phyloP scores from a whole-genome alignment of 768 basidiomycete genomes.

The Russula sp. region DNA sequence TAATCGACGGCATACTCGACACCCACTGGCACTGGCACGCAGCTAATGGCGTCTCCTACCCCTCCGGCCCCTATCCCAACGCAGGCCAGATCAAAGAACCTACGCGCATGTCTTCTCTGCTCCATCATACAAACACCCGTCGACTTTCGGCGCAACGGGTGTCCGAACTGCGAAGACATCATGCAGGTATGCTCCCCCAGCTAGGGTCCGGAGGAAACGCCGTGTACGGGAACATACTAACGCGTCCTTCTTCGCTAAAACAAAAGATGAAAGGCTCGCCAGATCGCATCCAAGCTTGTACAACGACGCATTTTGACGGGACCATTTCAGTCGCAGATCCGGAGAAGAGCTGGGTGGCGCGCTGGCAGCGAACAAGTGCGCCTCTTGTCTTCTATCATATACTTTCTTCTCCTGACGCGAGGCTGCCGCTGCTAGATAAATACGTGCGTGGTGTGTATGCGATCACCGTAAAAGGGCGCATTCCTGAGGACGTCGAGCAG shows the following conservation, averaged over 20 bases:
- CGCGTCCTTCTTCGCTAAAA: no score
- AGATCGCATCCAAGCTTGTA: constrained; percentile 81
- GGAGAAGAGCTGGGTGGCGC: constrained; percentile 88
- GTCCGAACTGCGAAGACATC: constrained; percentile 96
- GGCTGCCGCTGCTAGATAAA: constrained; percentile 53
- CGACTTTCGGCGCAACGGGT: constrained; percentile 83
- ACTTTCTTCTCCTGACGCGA: not conserved
- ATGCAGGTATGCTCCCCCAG: constrained; percentile 59
- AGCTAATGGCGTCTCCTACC: constrained; percentile 6
- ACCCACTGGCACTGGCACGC: no score
- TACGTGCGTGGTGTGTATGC: constrained; percentile 92
- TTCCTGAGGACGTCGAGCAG: constrained; percentile 80
- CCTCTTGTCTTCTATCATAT: constrained; percentile 17
- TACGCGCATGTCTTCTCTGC: constrained; percentile 91
- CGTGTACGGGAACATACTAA: not conserved
- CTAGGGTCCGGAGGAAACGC: not conserved
- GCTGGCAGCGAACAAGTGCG: constrained; percentile 92
- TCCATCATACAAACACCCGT: constrained; percentile 79
- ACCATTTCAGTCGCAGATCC: constrained; percentile 83
- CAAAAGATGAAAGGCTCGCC: constrained; percentile 81
- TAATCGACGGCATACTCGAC: not conserved
- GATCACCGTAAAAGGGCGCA: constrained; percentile 76
- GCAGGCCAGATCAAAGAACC: constrained; percentile 60
- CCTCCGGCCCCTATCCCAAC: constrained; percentile 43
- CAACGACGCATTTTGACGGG: constrained; percentile 90